Percentiles rank a stretch among this genome's conserved stretches.
Conservation (phyloP, 441 rosid genomes). For the Isatis lusitanica region DNA sequence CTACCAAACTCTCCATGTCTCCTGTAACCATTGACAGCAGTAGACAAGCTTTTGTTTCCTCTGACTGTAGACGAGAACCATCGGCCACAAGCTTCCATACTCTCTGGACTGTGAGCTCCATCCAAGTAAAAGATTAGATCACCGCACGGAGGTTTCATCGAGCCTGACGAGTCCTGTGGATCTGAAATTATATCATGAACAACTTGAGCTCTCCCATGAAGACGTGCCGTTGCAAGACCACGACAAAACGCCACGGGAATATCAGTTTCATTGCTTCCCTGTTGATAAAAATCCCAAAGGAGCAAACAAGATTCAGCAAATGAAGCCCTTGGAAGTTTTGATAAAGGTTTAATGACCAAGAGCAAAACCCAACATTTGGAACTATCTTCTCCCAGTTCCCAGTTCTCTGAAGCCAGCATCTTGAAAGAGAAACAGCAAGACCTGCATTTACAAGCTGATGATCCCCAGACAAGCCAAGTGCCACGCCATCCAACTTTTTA, state of each 20-base stretch:
- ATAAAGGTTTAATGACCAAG: slow-evolving; percentile 18
- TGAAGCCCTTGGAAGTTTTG: slow-evolving; percentile 8
- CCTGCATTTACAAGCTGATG: slow-evolving; percentile 83
- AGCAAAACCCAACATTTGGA: slow-evolving; percentile 46
- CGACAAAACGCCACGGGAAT: slow-evolving; percentile 63
- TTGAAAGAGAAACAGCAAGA: slow-evolving; percentile 82
- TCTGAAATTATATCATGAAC: slow-evolving; percentile 52
- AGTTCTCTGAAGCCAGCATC: slow-evolving; percentile 79
- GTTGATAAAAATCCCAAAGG: slow-evolving; percentile 16
- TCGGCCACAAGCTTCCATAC: slow-evolving; percentile 91
- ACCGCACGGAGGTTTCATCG: slow-evolving; percentile 45
- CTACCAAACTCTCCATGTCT: slow-evolving; percentile 26
- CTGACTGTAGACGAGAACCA: slow-evolving; percentile 75
- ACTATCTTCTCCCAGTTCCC: slow-evolving; percentile 61
- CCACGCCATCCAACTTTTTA: slow-evolving; percentile 47
- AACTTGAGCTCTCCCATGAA: slow-evolving; percentile 82
- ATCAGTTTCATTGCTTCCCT: slow-evolving; percentile 45
- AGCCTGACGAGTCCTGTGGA: slow-evolving; percentile 36
- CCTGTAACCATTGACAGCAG: slow-evolving; percentile 44
- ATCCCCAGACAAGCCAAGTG: slow-evolving; percentile 76
- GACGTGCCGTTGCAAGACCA: slow-evolving; percentile 79
- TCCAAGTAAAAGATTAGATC: slow-evolving; percentile 84
- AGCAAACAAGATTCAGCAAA: slow-evolving; percentile 38
- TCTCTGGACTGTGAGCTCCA: slow-evolving; percentile 97
- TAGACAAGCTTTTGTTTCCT: slow-evolving; percentile 33